Conservation (phyloP, 352 stramenopile species). For the Phytopythium boreale region DNA sequence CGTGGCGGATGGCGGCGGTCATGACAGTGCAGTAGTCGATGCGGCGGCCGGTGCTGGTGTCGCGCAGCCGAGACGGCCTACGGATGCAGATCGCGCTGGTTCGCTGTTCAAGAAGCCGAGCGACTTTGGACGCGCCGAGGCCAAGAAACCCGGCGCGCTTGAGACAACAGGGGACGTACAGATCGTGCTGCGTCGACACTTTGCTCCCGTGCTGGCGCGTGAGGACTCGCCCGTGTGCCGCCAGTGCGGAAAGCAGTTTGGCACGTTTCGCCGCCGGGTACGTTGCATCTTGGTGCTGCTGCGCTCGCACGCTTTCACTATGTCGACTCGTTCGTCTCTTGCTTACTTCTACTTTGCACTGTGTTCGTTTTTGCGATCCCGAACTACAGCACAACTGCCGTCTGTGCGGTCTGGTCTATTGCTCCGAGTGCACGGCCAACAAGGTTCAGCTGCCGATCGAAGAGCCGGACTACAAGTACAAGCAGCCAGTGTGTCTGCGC, state of each 20-base stretch:
- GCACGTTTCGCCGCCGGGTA: slow-evolving; percentile 67
- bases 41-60: neutral
- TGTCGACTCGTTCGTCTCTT: neutral
- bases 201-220: slow-evolving; percentile 48
- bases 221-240: slow-evolving; percentile 45
- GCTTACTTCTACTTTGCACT: neutral
- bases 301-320: no score
- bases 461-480: slow-evolving; percentile 53
- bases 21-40: slow-evolving; percentile 2
- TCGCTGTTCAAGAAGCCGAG: slow-evolving; percentile 18
- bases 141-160: neutral
- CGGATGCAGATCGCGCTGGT: neutral
- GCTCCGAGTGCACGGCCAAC: slow-evolving; percentile 69
- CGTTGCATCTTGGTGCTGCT: neutral
- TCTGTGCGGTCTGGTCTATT: slow-evolving; percentile 74
- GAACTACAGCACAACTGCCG: slow-evolving; percentile 59
- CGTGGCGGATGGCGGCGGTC: slow-evolving; percentile 4
- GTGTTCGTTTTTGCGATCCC: neutral
- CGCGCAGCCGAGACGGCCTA: neutral
- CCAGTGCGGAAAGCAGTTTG: slow-evolving; percentile 72
- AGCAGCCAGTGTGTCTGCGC: slow-evolving; percentile 67
- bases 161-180: slow-evolving; percentile 25
- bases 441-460: slow-evolving; percentile 67
- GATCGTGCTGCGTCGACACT: slow-evolving; percentile 49
- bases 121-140: slow-evolving; percentile 7